Percentiles rank a stretch among this genome's conserved stretches.
Evolutionary conservation across 1,139 yeast genomes (phyloP).

Genomic region (Debaryomyces robertsiae): DNA sequence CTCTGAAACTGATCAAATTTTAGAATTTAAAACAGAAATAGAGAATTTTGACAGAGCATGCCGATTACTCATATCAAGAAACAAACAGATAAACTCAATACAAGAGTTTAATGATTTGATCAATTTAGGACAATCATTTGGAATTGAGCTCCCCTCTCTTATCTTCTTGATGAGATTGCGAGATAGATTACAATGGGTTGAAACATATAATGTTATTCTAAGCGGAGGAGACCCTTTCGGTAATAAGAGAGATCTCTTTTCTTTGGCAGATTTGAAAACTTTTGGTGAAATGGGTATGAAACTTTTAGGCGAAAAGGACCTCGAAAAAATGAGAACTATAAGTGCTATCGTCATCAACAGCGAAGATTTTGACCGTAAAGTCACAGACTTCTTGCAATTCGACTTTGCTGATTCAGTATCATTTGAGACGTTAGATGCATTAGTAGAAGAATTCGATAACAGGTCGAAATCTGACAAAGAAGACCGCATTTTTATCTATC

Average conservation of each 20-base stretch:
- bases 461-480: slow-evolving; percentile 21
- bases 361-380: slow-evolving; percentile 30
- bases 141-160: slow-evolving; percentile 56
- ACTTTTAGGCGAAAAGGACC: slow-evolving; percentile 34
- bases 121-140: slow-evolving; percentile 59
- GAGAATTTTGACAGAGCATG: slow-evolving; percentile 56
- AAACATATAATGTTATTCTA: slow-evolving; percentile 34
- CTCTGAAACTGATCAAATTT: slow-evolving; percentile 61
- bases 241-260: slow-evolving; percentile 39
- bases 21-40: slow-evolving; percentile 57
- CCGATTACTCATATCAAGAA: slow-evolving; percentile 34
- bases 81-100: slow-evolving; percentile 24
- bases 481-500: slow-evolving; percentile 26
- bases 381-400: slow-evolving; percentile 28
- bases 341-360: slow-evolving; percentile 33
- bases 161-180: slow-evolving; percentile 50
- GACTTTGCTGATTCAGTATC: slow-evolving; percentile 30
- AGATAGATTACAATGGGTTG: slow-evolving; percentile 53
- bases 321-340: slow-evolving; percentile 24
- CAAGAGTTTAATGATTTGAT: slow-evolving; percentile 50
- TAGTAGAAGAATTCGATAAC: slow-evolving; percentile 25
- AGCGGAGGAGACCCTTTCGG: slow-evolving; percentile 47
- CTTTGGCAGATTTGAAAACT: slow-evolving; percentile 36
- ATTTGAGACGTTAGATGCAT: slow-evolving; percentile 22
- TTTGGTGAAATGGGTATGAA: slow-evolving; percentile 46